Percentiles rank a stretch among this genome's conserved stretches.
Conservation (phyloP, 1,284 basidiomycete species). For the Sporisorium sorghi region DNA sequence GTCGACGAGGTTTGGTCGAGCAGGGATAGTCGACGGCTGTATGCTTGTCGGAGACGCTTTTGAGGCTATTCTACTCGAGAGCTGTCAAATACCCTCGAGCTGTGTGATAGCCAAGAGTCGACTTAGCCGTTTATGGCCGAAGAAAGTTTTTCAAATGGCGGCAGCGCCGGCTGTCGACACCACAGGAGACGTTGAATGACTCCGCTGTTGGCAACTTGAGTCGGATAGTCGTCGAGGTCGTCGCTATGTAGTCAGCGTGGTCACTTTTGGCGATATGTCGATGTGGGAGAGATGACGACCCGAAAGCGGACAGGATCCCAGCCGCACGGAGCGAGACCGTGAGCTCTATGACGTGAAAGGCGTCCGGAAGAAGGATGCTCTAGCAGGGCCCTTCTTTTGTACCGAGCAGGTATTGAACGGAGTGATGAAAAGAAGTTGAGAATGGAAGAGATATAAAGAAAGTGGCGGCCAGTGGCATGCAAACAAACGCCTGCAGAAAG, state of each 20-base stretch:
- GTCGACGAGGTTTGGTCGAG: not conserved
- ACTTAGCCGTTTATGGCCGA: too few relatives aligned
- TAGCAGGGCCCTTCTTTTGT: too few relatives aligned
- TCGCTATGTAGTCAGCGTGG: not conserved
- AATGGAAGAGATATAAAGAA: not conserved
- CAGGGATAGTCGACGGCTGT: not conserved
- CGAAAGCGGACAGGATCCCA: not conserved
- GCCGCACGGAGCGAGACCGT: not conserved
- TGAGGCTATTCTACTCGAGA: not conserved
- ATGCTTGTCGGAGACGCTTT: not conserved
- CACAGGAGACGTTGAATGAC: not conserved
- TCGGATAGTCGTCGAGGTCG: not conserved
- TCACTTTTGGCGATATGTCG: not conserved
- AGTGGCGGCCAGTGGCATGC: not conserved
- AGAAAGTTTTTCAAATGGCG: too few relatives aligned
- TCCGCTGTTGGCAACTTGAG: not conserved
- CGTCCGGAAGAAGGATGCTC: not conserved
- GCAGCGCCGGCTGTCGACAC: not conserved
- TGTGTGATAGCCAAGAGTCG: too few relatives aligned
- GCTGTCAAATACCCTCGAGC: too few relatives aligned
- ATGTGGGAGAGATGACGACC: not conserved
- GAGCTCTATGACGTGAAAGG: not conserved
- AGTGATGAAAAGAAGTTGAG: too few relatives aligned
- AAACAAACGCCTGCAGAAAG: slow-evolving; percentile 17
- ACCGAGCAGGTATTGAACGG: not conserved